phyloP scores from a whole-genome alignment of 2,329 filamentous ascomycete species.

The Esteya vermicola region DNA sequence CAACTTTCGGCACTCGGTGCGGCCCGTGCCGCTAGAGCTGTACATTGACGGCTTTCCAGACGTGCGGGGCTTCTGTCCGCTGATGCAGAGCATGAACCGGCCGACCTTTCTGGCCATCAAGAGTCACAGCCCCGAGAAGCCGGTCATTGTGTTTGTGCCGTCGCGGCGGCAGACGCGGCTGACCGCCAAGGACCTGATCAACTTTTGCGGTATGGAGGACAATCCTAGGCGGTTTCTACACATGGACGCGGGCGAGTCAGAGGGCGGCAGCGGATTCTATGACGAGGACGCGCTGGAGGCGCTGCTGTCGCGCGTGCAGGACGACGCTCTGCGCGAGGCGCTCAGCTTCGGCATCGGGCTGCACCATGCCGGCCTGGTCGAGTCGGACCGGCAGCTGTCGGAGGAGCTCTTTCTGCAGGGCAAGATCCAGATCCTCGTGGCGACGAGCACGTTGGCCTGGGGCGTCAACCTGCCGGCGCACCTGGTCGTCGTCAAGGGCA shows the following conservation, averaged over 20 bases:
- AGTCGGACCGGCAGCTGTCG: conserved; percentile 78
- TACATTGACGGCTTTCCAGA: conserved; percentile 97
- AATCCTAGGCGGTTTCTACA: conserved; percentile 84
- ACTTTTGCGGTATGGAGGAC: conserved; percentile 96
- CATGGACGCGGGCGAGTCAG: too few relatives aligned
- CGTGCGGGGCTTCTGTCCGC: conserved; percentile 82
- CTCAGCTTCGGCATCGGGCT: conserved; percentile 93
- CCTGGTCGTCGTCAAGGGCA: conserved; percentile 93
- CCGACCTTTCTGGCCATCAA: conserved; percentile 96
- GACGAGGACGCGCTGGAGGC: conserved; percentile 80
- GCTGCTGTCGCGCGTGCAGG: conserved; percentile 81
- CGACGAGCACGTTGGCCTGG: conserved; percentile 93
- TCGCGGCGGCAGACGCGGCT: conserved; percentile 88
- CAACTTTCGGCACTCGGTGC: conserved; percentile 95
- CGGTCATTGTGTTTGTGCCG: conserved; percentile 95
- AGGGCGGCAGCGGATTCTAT: not conserved
- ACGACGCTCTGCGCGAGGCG: conserved; percentile 84
- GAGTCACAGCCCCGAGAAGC: conserved; percentile 88
- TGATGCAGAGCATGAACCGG: conserved; percentile 99
- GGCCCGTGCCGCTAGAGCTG: conserved; percentile 87
- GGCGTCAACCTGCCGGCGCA: conserved; percentile 96
- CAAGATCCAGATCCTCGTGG: conserved; percentile 93
- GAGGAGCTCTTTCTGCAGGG: conserved; percentile 95
- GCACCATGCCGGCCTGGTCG: conserved; percentile 92
- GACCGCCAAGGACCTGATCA: conserved; percentile 92